Evolutionary conservation across 2,329 filamentous ascomycete species (phyloP), one percentile per base, ranked within the genome.

Genomic region (Fusarium sp.): DNA sequence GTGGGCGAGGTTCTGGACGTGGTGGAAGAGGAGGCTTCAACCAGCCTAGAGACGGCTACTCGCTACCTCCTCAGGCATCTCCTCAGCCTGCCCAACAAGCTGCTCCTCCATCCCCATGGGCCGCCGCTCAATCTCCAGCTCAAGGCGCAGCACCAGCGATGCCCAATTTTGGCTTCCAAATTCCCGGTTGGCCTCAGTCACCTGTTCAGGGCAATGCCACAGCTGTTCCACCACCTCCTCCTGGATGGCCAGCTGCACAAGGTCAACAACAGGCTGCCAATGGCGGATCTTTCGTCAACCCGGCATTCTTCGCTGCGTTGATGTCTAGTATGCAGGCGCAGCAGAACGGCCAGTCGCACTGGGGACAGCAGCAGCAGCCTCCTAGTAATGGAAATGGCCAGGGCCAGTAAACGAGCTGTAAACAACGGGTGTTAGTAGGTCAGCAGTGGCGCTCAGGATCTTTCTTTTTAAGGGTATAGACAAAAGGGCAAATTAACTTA

Each of bases 281-380:
- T 79, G 49, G 82, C 52, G 85, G 69, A 12, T 82, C 86, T 15
- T 88, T 88, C 72, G 84, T 90, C 66, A 90, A 90, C 71, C 89
- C 89, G 7, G 84, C 86, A 4, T 87, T 91, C 76, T 83, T 91
- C 64, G 84, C 86, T 44, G 85, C 83, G 8, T 69, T 86, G 39
- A 83, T 86, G 79, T 82, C 78, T 42, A 84, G 86, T 63, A 83
- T 84, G 78, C 82, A 83, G 70, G 76, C 77, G 14, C 72, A 74
- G 52, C 79, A 81, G 49, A 77, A 77, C 27, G 77, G 78, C 2
- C 78, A 80, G 67, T 75, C 77, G 29, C 73, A 70, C 37, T 80
- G 78, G 75, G 73, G 74, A 23, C 73, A 67, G 19, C 73, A 67
- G 10, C 79, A 78, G 45, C 80, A 77, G 41, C 79, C 78, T 23